Evolutionary conservation across 1,139 yeast species (phyloP), one percentile per base, ranked within the genome.

Genomic region (Hyphopichia burtonii): DNA sequence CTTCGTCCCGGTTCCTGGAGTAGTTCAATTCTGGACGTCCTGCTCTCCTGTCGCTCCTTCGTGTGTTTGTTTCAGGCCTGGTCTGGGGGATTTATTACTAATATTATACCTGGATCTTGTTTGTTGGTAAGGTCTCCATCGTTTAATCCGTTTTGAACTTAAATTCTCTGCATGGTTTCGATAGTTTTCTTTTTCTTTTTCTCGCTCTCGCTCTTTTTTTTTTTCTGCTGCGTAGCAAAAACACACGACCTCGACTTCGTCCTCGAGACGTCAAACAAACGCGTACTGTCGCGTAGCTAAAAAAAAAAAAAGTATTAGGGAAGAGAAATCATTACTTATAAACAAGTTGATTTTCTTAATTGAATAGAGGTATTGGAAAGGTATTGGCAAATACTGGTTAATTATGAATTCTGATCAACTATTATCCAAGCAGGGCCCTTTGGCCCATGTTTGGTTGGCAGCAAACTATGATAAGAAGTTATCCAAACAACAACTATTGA

Each of bases 361-460:
- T n/a, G n/a, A n/a, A n/a, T n/a, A n/a, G n/a, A n/a, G n/a, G n/a
- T n/a, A n/a, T n/a, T n/a, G n/a, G n/a, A n/a, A n/a, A n/a, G n/a
- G n/a, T n/a, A n/a, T n/a, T n/a, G n/a, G n/a, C n/a, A n/a, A n/a
- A n/a, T n/a, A n/a, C n/a, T n/a, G n/a, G n/a, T n/a, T n/a, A n/a
- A n/a, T n/a, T n/a, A 33, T 33, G 36, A 20, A 33, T 17, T 62
- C 76, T 3, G 78, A 73, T 38, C 71, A 62, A 43, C 61, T 80
- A 40, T 66, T 81, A 19, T 68, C 86, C 8, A 82, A 78, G 48
- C 84, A 84, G 57, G 94, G 96, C 3, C 95, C 96, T 1, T 68
- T 90, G 53, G 96, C 96, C 5, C 86, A 85, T 51, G 93, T 89
- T 14, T 91, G 97, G 97, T 74, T 91, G 42, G 97, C 97, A 2